Evolutionary conservation across 1,139 yeast species (phyloP).

Genomic region (Hyphopichia burtonii): DNA sequence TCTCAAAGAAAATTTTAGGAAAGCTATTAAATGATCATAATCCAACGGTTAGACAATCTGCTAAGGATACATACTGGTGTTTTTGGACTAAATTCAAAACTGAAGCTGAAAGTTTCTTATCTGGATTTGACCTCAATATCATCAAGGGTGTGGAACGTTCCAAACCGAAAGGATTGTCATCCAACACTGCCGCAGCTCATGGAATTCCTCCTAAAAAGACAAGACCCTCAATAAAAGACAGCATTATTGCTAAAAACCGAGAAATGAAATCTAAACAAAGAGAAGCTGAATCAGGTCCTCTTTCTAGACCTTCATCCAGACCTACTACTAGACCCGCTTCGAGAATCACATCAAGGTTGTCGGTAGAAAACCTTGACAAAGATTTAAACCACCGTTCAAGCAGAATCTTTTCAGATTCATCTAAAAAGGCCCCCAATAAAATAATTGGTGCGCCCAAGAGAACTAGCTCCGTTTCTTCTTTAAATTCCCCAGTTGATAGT

Average conservation of each 20-base stretch:
- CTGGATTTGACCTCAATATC: slow-evolving; percentile 37
- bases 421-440: slow-evolving; percentile 1
- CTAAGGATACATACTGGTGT: slow-evolving; percentile 75
- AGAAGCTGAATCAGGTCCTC: slow-evolving; percentile 7
- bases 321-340: slow-evolving; percentile 21
- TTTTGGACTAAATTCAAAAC: slow-evolving; percentile 48
- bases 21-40: slow-evolving; percentile 78
- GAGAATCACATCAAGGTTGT: slow-evolving; percentile 8
- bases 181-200: slow-evolving; percentile 9
- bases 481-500: neutral
- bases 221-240: slow-evolving; percentile 32
- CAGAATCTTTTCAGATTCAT: slow-evolving; percentile 4
- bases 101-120: slow-evolving; percentile 54
- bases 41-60: slow-evolving; percentile 74
- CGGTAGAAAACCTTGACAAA: neutral
- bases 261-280: slow-evolving; percentile 27
- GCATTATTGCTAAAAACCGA: slow-evolving; percentile 33
- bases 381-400: neutral
- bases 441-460: slow-evolving; percentile 8
- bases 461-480: slow-evolving; percentile 1
- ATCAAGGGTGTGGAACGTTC: slow-evolving; percentile 46
- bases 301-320: slow-evolving; percentile 7
- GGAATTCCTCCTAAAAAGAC: slow-evolving; percentile 11
- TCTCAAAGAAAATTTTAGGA: slow-evolving; percentile 50
- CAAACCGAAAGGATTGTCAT: slow-evolving; percentile 32